phyloP scores from a whole-genome alignment of 768 basidiomycete genomes.

The Strobilomyces confusus region DNA sequence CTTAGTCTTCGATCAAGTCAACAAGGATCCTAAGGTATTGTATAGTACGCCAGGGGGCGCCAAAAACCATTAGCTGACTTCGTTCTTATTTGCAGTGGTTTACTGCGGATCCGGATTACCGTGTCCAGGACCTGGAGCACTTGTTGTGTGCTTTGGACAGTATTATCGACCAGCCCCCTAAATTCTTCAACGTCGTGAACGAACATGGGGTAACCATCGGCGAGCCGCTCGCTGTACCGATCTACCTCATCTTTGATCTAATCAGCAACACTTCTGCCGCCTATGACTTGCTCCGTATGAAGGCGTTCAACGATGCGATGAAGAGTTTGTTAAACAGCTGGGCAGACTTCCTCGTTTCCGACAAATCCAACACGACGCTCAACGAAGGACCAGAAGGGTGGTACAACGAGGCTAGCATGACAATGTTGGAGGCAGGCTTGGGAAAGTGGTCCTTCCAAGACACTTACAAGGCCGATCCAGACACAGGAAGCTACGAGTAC shows the following conservation, averaged over 20 bases:
- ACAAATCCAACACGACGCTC: neutral
- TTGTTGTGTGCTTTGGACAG: neutral
- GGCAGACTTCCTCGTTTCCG: neutral
- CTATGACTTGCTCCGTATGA: neutral
- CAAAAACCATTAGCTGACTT: neutral
- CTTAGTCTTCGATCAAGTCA: neutral
- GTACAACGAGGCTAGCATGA: neutral
- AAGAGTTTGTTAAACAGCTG: neutral
- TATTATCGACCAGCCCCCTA: neutral
- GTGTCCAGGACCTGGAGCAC: neutral
- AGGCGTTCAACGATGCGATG: neutral
- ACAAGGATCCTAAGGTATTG: neutral
- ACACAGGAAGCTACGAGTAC: neutral
- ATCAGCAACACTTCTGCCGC: neutral
- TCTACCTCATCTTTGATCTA: neutral
- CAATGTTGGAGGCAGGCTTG: neutral
- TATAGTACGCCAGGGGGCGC: neutral
- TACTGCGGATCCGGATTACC: neutral
- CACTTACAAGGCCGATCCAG: neutral
- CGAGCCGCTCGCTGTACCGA: neutral
- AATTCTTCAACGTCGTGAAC: neutral
- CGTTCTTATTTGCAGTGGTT: neutral
- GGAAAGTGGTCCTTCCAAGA: neutral
- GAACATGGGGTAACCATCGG: neutral
- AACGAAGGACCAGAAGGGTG: neutral